phyloP scores from a whole-genome alignment of 2,329 filamentous ascomycete genomes.

The Paraphaeosphaeria minitans region DNA sequence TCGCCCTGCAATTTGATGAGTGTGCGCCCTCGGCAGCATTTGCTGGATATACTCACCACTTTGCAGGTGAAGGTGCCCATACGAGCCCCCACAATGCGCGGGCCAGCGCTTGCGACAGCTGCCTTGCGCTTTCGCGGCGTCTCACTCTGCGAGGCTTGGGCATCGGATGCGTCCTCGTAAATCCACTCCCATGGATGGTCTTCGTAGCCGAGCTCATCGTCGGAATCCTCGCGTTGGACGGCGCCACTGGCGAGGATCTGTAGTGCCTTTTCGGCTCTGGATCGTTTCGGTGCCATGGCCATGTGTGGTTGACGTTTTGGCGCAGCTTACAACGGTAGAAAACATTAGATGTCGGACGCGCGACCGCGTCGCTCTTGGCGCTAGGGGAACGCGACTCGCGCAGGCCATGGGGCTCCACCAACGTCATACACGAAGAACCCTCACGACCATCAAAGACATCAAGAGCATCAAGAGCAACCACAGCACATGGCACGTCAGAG shows the following conservation, averaged over 20 bases:
- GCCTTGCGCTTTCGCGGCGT: constrained; percentile 43
- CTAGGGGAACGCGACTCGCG: background rate
- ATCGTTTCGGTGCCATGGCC: constrained; percentile 48
- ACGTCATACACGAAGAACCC: background rate
- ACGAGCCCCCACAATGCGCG: constrained; percentile 75
- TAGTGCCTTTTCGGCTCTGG: constrained; percentile 54
- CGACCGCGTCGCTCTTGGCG: constrained; percentile 39
- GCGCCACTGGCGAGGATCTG: constrained; percentile 63
- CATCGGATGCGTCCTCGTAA: constrained; percentile 54
- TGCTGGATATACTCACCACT: constrained; percentile 12
- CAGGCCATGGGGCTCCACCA: background rate
- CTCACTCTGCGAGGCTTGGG: constrained; percentile 26
- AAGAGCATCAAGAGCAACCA: background rate
- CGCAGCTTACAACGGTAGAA: constrained; percentile 31
- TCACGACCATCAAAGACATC: background rate
- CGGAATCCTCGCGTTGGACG: constrained; percentile 76
- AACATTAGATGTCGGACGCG: constrained; percentile 26
- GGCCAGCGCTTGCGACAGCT: constrained; percentile 27
- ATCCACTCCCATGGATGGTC: constrained; percentile 60
- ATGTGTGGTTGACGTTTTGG: constrained; percentile 22
- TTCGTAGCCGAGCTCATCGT: constrained; percentile 74
- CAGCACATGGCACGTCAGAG: background rate
- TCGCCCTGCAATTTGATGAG: constrained; percentile 66
- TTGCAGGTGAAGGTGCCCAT: constrained; percentile 82
- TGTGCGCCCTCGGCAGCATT: background rate